Evolutionary conservation across 805 yeast genomes (phyloP).

Genomic region (Wickerhamiella domercqiae): DNA sequence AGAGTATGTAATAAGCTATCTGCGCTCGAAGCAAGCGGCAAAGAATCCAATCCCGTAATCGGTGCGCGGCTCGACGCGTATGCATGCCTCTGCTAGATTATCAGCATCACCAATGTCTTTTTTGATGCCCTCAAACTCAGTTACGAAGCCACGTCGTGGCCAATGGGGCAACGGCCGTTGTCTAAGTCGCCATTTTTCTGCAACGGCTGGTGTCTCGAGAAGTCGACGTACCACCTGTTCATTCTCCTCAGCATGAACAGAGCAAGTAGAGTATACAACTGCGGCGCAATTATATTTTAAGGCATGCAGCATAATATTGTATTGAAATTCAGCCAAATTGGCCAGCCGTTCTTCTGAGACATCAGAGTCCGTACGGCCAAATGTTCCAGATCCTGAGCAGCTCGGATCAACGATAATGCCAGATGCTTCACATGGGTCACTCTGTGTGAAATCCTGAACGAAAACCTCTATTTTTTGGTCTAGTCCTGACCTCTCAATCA

Average conservation of each 20-base stretch:
- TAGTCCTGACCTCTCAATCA: slow-evolving; percentile 71
- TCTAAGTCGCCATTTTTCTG: slow-evolving; percentile 51
- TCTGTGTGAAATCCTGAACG: slow-evolving; percentile 46
- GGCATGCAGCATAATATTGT: slow-evolving; percentile 77
- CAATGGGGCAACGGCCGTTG: slow-evolving; percentile 62
- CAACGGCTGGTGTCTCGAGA: slow-evolving; percentile 48
- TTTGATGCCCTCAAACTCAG: slow-evolving; percentile 44
- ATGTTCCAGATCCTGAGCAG: slow-evolving; percentile 95
- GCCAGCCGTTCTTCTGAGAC: slow-evolving; percentile 36
- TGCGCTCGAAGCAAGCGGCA: slow-evolving; percentile 84
- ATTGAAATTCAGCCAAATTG: slow-evolving; percentile 75
- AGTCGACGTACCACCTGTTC: slow-evolving; percentile 80
- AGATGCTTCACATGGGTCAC: slow-evolving; percentile 48
- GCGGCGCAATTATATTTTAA: slow-evolving; percentile 50
- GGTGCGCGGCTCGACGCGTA: slow-evolving; percentile 65
- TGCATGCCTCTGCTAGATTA: slow-evolving; percentile 66
- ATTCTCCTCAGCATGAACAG: slow-evolving; percentile 85
- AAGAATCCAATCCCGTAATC: slow-evolving; percentile 99
- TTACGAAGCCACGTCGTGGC: slow-evolving; percentile 68
- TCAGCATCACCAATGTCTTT: too few species aligned
- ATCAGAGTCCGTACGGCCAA: slow-evolving; percentile 52
- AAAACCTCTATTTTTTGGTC: slow-evolving; percentile 29
- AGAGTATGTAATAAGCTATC: too few species aligned
- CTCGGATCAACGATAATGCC: slow-evolving; percentile 91
- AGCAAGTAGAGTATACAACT: slow-evolving; percentile 90